Percentiles rank a stretch among this genome's conserved stretches.
These are phyloP conservation scores for Graphilbum fragrans DNA, from an alignment of 2,329 filamentous ascomycete genomes.

Conservation along the genomic window DNA sequence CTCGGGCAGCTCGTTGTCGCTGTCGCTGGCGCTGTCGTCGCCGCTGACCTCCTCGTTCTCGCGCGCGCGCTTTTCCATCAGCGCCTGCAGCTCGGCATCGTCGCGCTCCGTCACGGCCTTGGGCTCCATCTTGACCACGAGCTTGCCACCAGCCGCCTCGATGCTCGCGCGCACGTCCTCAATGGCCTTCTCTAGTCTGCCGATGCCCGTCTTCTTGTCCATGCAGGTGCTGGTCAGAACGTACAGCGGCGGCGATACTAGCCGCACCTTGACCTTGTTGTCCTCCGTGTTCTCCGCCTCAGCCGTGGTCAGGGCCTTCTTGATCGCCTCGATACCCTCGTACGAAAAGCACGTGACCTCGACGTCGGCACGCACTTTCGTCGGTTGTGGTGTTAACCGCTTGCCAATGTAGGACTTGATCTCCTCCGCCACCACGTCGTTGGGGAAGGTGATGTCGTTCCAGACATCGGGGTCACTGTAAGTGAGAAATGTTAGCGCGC, in stretches of 20 bases:
- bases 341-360: slow-evolving; percentile 94
- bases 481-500: neutral
- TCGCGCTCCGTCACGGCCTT: slow-evolving; percentile 99
- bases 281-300: slow-evolving; percentile 88
- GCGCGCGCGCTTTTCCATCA: slow-evolving; percentile 98
- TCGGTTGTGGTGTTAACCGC: slow-evolving; percentile 93
- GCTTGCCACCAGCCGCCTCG: slow-evolving; percentile 61
- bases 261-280: slow-evolving; percentile 93
- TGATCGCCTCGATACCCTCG: slow-evolving; percentile 96
- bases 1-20: slow-evolving; percentile 65
- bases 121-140: slow-evolving; percentile 93
- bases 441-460: slow-evolving; percentile 85
- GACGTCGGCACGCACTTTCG: slow-evolving; percentile 94
- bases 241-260: slow-evolving; percentile 95
- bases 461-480: slow-evolving; percentile 84
- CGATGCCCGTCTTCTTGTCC: slow-evolving; percentile 81
- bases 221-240: slow-evolving; percentile 91
- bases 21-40: slow-evolving; percentile 92
- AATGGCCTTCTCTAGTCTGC: slow-evolving; percentile 78
- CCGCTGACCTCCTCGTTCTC: slow-evolving; percentile 98
- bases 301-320: slow-evolving; percentile 78
- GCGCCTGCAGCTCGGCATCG: slow-evolving; percentile 87
- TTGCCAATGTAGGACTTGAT: slow-evolving; percentile 93
- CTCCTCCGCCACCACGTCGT: slow-evolving; percentile 73
- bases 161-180: slow-evolving; percentile 76